Percentiles rank a stretch among this genome's conserved stretches.
Evolutionary conservation across 2,329 filamentous ascomycete genomes (phyloP).

Genomic region (Huntiella bhutanensis): DNA sequence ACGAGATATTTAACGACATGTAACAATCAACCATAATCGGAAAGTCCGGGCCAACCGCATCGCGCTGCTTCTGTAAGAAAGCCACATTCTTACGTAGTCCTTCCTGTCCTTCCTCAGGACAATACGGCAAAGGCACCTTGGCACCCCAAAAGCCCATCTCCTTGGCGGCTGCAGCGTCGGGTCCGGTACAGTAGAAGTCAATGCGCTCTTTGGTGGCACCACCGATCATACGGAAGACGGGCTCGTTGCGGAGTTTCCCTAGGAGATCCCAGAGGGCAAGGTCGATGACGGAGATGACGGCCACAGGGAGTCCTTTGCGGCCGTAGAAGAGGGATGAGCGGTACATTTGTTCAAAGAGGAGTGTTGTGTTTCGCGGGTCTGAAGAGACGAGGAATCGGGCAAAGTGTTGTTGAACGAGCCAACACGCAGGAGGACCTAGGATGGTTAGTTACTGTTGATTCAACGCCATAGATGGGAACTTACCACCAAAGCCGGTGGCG

Average conservation of each 20-base stretch:
- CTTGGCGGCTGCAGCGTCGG: constrained; percentile 62
- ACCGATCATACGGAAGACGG: constrained; percentile 86
- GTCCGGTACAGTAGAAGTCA: constrained; percentile 89
- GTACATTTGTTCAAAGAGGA: constrained; percentile 94
- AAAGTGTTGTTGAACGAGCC: constrained; percentile 86
- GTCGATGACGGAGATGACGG: constrained; percentile 87
- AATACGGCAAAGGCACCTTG: constrained; percentile 80
- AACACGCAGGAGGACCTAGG: constrained; percentile 67
- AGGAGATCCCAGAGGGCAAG: constrained; percentile 82
- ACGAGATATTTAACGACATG: constrained; percentile 84
- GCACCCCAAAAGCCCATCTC: constrained; percentile 77
- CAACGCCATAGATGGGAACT: constrained; percentile 9
- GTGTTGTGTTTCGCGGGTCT: constrained; percentile 78
- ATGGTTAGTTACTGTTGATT: neutral
- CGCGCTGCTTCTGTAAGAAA: constrained; percentile 68
- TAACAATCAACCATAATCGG: constrained; percentile 93
- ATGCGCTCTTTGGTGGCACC: constrained; percentile 70
- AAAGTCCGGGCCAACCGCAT: constrained; percentile 73
- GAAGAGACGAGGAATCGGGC: constrained; percentile 77
- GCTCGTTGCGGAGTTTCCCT: constrained; percentile 79
- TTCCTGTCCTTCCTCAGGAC: constrained; percentile 66
- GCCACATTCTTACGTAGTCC: constrained; percentile 79
- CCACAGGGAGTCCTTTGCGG: constrained; percentile 74
- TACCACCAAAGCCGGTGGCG: constrained; percentile 77
- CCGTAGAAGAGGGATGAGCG: constrained; percentile 92